Conservation (phyloP, 2,329 filamentous ascomycete species). For the Cladosporium sp. region DNA sequence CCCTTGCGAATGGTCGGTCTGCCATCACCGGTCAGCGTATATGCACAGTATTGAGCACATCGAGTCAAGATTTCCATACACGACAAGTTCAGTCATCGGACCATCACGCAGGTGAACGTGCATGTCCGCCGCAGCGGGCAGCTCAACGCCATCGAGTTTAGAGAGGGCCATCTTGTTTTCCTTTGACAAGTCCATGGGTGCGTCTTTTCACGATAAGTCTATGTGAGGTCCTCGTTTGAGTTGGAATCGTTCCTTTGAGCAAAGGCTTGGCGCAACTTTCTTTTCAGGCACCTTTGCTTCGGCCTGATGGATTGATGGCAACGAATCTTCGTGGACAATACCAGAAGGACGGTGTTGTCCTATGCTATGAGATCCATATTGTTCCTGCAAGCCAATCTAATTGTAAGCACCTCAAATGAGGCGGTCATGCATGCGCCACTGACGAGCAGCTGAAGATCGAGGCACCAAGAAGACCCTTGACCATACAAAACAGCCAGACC, state of each 20-base stretch:
- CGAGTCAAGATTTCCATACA: conserved; percentile 19
- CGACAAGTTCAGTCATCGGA: conserved; percentile 48
- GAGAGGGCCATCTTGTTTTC: conserved; percentile 27
- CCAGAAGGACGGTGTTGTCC: too few relatives aligned
- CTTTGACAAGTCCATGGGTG: conserved; percentile 5
- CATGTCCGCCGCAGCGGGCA: conserved; percentile 48
- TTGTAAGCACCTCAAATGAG: too few relatives aligned
- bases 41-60: neutral
- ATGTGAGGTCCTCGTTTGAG: neutral
- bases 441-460: too few relatives aligned
- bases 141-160: conserved; percentile 40
- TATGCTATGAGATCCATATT: too few relatives aligned
- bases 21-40: conserved; percentile 7
- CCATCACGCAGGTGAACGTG: conserved; percentile 51
- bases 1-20: conserved; percentile 48
- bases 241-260: too few relatives aligned
- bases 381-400: too few relatives aligned
- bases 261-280: too few relatives aligned
- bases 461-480: too few relatives aligned
- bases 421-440: too few relatives aligned
- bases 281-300: too few relatives aligned
- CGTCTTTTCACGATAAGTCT: neutral
- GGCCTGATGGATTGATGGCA: conserved; percentile 12
- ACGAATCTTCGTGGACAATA: too few relatives aligned
- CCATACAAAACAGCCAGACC: neutral